Conservation (phyloP, 23 red algal species). For the Agarophyton chilense region DNA sequence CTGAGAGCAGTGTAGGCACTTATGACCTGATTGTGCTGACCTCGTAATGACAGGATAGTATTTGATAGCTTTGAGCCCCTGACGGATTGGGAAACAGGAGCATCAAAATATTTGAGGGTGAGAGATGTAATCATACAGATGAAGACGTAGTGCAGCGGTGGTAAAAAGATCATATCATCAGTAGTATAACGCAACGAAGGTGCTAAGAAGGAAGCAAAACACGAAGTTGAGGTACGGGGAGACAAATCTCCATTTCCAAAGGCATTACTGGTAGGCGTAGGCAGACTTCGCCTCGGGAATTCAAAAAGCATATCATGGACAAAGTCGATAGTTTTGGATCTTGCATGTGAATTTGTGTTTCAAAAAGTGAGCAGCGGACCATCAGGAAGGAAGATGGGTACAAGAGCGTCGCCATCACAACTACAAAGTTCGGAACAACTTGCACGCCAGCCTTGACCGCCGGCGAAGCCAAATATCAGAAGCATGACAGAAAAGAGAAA, state of each 20-base stretch:
- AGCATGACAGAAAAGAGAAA: constrained; percentile 36
- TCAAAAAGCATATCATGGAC: constrained; percentile 53
- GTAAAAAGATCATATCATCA: constrained; percentile 40
- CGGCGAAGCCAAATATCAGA: constrained; percentile 48
- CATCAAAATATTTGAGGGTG: constrained; percentile 29
- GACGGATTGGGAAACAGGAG: not conserved
- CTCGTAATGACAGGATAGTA: constrained; percentile 45
- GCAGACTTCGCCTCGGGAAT: constrained; percentile 29
- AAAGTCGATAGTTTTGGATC: constrained; percentile 1
- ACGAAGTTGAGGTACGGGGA: not conserved
- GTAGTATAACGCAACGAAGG: not conserved
- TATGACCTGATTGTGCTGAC: constrained; percentile 53
- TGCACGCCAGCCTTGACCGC: constrained; percentile 46
- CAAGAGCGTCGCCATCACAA: constrained; percentile 33
- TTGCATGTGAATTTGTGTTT: not conserved
- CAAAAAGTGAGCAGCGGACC: constrained; percentile 54
- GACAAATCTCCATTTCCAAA: not conserved
- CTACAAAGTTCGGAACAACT: constrained; percentile 22
- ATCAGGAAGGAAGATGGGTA: constrained; percentile 35
- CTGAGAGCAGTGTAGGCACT: constrained; percentile 11
- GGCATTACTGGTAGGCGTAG: constrained; percentile 15
- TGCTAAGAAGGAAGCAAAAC: constrained; percentile 20
- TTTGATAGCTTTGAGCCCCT: constrained; percentile 15
- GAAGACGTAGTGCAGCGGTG: constrained; percentile 45
- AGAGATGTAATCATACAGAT: constrained; percentile 61